These are phyloP conservation scores for Forsythia suspensa DNA, from an alignment of 257 asterid genomes.

Conservation along the genomic window DNA sequence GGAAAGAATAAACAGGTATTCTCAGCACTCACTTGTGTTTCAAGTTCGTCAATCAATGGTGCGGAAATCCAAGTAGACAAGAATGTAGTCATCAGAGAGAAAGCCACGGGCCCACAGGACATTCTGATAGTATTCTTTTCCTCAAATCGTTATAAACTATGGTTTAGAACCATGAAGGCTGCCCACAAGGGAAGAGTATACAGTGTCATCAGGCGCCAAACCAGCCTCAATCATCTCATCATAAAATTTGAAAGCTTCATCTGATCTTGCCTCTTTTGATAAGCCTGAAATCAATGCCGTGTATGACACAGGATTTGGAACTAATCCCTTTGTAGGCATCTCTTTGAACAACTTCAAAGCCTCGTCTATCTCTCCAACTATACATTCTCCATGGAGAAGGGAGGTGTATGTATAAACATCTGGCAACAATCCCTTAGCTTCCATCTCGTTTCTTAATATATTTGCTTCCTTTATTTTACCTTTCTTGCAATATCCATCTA, in stretches of 20 bases:
- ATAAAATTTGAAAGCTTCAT: slow-evolving; percentile 76
- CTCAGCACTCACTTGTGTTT: neutral
- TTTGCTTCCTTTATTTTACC: slow-evolving; percentile 49
- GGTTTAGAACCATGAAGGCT: slow-evolving; percentile 59
- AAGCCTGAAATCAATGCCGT: slow-evolving; percentile 67
- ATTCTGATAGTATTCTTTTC: neutral
- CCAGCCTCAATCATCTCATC: slow-evolving; percentile 84
- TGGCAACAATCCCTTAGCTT: slow-evolving; percentile 44
- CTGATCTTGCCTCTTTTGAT: slow-evolving; percentile 71
- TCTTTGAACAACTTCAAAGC: slow-evolving; percentile 61
- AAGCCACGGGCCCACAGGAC: neutral
- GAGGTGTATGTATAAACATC: slow-evolving; percentile 77
- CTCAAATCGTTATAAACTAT: neutral
- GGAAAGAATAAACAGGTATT: neutral
- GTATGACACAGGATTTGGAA: slow-evolving; percentile 54
- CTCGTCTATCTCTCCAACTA: slow-evolving; percentile 50
- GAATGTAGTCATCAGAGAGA: neutral
- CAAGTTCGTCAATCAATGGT: neutral
- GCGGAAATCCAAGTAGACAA: neutral
- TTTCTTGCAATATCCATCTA: slow-evolving; percentile 59
- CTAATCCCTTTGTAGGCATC: slow-evolving; percentile 51
- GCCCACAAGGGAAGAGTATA: slow-evolving; percentile 77
- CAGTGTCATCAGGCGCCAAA: slow-evolving; percentile 60
- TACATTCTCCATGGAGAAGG: slow-evolving; percentile 70
- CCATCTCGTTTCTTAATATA: slow-evolving; percentile 49